Percentiles rank a stretch among this genome's conserved stretches.
Conservation (phyloP, 1,139 yeast genomes). For the Spathaspora jeffriesii region DNA sequence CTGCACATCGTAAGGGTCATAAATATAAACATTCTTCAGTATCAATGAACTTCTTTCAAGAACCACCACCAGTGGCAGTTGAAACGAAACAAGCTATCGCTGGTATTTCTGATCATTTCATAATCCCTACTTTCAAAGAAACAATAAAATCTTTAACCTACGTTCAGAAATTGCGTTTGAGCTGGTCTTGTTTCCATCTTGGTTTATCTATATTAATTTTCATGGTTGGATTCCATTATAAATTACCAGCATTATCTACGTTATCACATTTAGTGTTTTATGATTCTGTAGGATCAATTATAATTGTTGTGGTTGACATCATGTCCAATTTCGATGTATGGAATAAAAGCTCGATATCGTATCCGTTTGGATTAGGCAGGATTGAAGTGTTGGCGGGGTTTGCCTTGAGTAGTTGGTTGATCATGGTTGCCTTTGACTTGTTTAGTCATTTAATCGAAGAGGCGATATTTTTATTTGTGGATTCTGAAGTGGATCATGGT, state of each 20-base stretch:
- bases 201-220: conserved; percentile 57
- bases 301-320: conserved; percentile 72
- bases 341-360: conserved; percentile 79
- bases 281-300: conserved; percentile 79
- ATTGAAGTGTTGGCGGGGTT: conserved; percentile 86
- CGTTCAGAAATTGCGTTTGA: conserved; percentile 56
- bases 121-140: conserved; percentile 75
- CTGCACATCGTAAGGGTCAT: conserved; percentile 91
- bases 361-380: conserved; percentile 91
- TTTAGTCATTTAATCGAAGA: conserved; percentile 86
- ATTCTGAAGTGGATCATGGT: conserved; percentile 30
- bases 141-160: conserved; percentile 53
- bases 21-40: conserved; percentile 97
- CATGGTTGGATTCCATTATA: conserved; percentile 56
- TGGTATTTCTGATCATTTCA: conserved; percentile 73
- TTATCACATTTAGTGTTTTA: conserved; percentile 86
- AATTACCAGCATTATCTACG: conserved; percentile 68
- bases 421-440: conserved; percentile 90
- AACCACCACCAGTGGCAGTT: conserved; percentile 59
- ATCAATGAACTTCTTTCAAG: conserved; percentile 93
- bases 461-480: conserved; percentile 50
- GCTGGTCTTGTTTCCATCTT: conserved; percentile 72
- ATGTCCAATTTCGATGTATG: conserved; percentile 92
- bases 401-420: conserved; percentile 79
- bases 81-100: conserved; percentile 36